Evolutionary conservation across 495 filamentous ascomycete species (phyloP).

Genomic region (Lepidopterella palustris): DNA sequence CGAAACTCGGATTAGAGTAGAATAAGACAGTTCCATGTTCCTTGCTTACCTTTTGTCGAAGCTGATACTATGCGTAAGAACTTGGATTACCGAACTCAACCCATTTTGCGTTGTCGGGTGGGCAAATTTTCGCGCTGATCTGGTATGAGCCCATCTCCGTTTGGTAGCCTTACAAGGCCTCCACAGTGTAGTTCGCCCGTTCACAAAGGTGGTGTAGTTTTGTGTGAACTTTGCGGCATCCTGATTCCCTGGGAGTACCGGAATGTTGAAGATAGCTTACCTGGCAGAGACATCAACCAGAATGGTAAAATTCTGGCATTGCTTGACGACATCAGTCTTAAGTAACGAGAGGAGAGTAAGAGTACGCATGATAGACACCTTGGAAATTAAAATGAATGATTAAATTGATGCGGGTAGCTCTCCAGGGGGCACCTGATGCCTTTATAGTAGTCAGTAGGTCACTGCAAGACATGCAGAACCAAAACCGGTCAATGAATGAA

Average conservation of each 20-base stretch:
- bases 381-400: background rate
- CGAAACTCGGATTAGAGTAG: background rate
- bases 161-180: constrained; percentile 28
- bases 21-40: background rate
- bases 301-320: background rate
- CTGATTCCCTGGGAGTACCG: constrained; percentile 25
- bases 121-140: constrained; percentile 46
- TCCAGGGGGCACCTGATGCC: background rate
- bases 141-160: constrained; percentile 42
- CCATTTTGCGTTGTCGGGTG: constrained; percentile 35
- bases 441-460: background rate
- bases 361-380: background rate
- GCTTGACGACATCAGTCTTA: background rate
- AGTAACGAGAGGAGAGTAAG: background rate
- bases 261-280: constrained; percentile 32
- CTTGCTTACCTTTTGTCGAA: constrained; percentile 46
- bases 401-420: background rate
- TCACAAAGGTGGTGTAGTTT: constrained; percentile 27
- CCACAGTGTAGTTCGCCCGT: background rate
- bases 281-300: constrained; percentile 19
- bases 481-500: background rate
- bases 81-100: constrained; percentile 40
- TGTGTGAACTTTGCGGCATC: constrained; percentile 37
- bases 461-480: background rate
- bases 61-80: constrained; percentile 58